phyloP scores from a whole-genome alignment of 148 eudicot genomes.

The Mesembryanthemum crystallinum region DNA sequence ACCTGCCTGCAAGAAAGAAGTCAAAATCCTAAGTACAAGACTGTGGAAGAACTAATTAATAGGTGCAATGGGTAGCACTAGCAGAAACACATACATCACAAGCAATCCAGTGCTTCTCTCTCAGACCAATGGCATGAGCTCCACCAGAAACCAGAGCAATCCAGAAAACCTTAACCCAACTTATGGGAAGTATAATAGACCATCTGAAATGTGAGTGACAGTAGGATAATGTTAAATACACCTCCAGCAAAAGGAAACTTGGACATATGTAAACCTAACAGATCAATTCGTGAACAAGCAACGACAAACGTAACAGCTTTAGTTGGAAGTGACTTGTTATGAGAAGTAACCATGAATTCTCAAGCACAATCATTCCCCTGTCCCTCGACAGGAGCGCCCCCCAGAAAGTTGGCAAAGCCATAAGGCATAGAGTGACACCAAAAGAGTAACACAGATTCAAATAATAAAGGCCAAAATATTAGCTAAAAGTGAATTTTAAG shows the following conservation, averaged over 20 bases:
- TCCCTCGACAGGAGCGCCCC: too few relatives aligned
- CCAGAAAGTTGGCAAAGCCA: too few relatives aligned
- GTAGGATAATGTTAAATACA: slow-evolving; percentile 9
- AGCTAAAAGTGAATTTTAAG: not conserved
- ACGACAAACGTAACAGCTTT: not conserved
- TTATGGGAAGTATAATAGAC: slow-evolving; percentile 78
- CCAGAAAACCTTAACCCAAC: slow-evolving; percentile 93
- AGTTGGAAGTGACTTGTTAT: not conserved
- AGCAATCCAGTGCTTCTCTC: slow-evolving; percentile 92
- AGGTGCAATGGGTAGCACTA: not conserved
- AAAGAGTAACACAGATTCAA: not conserved
- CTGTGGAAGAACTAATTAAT: not conserved
- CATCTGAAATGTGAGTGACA: slow-evolving; percentile 48
- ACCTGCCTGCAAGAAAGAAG: slow-evolving; percentile 52
- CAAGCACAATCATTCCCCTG: too few relatives aligned
- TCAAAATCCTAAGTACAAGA: not conserved
- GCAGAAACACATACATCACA: slow-evolving; percentile 48
- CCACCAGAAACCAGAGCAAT: slow-evolving; percentile 62
- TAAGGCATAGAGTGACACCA: not conserved
- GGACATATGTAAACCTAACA: not conserved
- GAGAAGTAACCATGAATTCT: not conserved
- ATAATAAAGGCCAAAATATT: not conserved
- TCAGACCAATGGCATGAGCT: slow-evolving; percentile 78
- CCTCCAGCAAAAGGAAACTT: not conserved
- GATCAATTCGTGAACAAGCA: not conserved